Evolutionary conservation across 331 rosid species (phyloP).

Genomic region (Malus hybrid): DNA sequence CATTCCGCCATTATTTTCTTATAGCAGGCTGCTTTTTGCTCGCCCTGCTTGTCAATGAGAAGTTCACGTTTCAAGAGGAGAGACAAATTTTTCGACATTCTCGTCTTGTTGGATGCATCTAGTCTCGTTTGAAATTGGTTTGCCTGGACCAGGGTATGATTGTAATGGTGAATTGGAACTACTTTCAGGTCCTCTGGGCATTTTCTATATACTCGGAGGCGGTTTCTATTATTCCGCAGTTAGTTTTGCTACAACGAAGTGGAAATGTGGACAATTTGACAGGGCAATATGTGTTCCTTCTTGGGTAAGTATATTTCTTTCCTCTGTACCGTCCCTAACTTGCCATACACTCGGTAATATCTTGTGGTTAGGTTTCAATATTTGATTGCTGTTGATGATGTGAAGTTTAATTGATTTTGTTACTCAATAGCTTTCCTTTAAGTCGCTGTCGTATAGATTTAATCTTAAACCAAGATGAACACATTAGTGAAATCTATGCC

Average conservation of each 20-base stretch:
- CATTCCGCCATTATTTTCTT: conserved; percentile 70
- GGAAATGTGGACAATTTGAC: conserved; percentile 96
- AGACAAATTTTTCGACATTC: not conserved
- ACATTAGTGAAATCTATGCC: not conserved
- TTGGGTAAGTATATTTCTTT: conserved; percentile 54
- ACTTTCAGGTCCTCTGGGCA: conserved; percentile 78
- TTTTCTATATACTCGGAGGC: conserved; percentile 97
- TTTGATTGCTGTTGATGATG: not conserved
- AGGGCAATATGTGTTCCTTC: conserved; percentile 81
- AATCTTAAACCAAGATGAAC: not conserved
- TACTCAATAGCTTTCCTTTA: not conserved
- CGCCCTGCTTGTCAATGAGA: conserved; percentile 64
- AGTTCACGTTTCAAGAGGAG: conserved; percentile 70
- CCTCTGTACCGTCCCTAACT: too few relatives aligned
- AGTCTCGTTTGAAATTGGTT: not conserved
- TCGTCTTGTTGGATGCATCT: not conserved
- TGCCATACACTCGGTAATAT: not conserved
- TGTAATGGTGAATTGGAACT: conserved; percentile 13
- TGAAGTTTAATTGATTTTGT: not conserved
- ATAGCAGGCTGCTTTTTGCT: conserved; percentile 43
- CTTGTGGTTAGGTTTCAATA: not conserved
- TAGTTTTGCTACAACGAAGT: conserved; percentile 83
- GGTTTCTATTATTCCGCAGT: conserved; percentile 79
- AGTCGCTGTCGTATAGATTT: not conserved
- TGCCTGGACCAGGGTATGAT: not conserved